phyloP scores from a whole-genome alignment of 2,329 filamentous ascomycete species.

The Emericellopsis cladophorae region DNA sequence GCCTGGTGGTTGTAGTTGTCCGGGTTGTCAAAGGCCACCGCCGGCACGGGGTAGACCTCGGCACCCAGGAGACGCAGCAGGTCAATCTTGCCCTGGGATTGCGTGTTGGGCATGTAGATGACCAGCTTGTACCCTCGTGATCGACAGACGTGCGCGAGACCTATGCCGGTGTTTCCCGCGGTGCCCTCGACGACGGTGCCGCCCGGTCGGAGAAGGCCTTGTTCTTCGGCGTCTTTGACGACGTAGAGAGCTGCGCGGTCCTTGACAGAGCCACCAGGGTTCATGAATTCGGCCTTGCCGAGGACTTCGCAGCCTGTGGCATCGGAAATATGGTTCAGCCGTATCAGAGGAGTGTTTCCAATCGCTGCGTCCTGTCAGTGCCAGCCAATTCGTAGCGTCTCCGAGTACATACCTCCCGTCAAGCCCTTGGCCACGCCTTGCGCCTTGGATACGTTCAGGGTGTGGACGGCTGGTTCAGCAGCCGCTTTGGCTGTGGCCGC shows the following conservation, averaged over 20 bases:
- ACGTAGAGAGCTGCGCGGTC: slow-evolving; percentile 92
- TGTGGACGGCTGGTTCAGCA: slow-evolving; percentile 40
- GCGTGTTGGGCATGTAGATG: slow-evolving; percentile 99
- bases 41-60: slow-evolving; percentile 91
- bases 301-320: slow-evolving; percentile 89
- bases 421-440: slow-evolving; percentile 70
- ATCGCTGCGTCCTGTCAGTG: slow-evolving; percentile 51
- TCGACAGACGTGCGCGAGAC: slow-evolving; percentile 90
- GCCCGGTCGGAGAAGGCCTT: slow-evolving; percentile 67
- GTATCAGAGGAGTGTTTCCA: slow-evolving; percentile 91
- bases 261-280: slow-evolving; percentile 92
- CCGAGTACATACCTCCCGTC: slow-evolving; percentile 52
- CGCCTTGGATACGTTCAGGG: slow-evolving; percentile 62
- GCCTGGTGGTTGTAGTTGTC: slow-evolving; percentile 98
- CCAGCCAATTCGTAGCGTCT: not conserved
- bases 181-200: slow-evolving; percentile 96
- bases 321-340: slow-evolving; percentile 74
- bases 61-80: slow-evolving; percentile 81
- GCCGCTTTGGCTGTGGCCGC: slow-evolving; percentile 37
- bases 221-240: slow-evolving; percentile 85
- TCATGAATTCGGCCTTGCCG: slow-evolving; percentile 97
- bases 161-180: slow-evolving; percentile 95
- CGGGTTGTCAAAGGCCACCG: slow-evolving; percentile 88
- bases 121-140: slow-evolving; percentile 86
- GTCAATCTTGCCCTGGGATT: slow-evolving; percentile 96